phyloP scores from a whole-genome alignment of 768 basidiomycete genomes.

The Cystofilobasidium bisporidii region DNA sequence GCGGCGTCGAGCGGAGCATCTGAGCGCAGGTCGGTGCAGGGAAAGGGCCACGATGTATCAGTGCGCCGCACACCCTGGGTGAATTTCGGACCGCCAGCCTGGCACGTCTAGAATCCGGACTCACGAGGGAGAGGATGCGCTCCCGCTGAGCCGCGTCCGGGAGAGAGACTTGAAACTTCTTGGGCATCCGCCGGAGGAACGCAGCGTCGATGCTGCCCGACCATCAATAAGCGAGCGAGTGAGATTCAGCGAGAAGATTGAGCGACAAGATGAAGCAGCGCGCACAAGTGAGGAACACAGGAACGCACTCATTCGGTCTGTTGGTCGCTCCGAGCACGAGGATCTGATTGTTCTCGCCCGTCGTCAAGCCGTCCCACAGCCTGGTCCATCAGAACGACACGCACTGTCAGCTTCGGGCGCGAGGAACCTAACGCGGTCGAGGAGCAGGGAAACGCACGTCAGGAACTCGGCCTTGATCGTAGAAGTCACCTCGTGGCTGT shows the following conservation, averaged over 20 bases:
- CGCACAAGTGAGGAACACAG: too few relatives aligned
- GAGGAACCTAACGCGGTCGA: constrained; percentile 5
- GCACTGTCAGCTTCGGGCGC: background rate
- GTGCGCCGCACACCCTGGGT: too few relatives aligned
- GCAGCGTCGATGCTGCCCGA: constrained; percentile 39
- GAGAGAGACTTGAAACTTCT: constrained; percentile 76
- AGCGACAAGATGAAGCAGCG: too few relatives aligned
- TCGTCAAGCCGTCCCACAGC: constrained; percentile 88
- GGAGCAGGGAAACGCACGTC: constrained; percentile 33
- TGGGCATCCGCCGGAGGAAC: constrained; percentile 67
- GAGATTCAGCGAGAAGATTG: too few relatives aligned
- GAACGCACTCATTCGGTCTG: constrained; percentile 62
- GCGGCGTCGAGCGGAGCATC: constrained; percentile 74
- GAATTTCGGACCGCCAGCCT: too few relatives aligned
- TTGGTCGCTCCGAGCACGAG: constrained; percentile 92
- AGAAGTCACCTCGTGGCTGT: constrained; percentile 93
- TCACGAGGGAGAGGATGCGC: constrained; percentile 71
- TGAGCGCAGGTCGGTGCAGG: too few relatives aligned
- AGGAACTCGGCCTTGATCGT: constrained; percentile 90
- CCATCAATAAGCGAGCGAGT: constrained; percentile 49
- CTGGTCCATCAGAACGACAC: too few relatives aligned
- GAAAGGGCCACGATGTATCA: too few relatives aligned
- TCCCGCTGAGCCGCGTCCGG: constrained; percentile 68
- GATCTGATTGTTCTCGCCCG: constrained; percentile 62
- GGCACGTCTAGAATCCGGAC: too few relatives aligned